phyloP scores from a whole-genome alignment of 1,139 yeast species.

The Geotrichum reessii region DNA sequence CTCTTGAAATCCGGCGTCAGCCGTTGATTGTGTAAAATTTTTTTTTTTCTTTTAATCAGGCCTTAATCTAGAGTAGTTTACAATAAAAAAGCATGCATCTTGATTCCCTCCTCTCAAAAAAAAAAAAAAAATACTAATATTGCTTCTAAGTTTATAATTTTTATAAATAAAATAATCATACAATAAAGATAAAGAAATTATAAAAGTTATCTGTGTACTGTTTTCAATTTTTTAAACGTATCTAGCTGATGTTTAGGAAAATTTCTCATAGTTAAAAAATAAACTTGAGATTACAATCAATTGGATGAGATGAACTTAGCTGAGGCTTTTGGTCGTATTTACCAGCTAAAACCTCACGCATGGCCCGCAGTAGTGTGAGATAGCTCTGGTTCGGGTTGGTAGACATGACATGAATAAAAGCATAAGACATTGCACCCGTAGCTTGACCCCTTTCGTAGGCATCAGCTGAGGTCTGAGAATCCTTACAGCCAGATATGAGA shows the following conservation, averaged over 20 bases:
- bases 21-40: too few species aligned
- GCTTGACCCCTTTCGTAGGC: slow-evolving; percentile 69
- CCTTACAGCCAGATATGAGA: slow-evolving; percentile 85
- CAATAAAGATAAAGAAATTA: too few species aligned
- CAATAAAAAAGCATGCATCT: too few species aligned
- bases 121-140: too few species aligned
- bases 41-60: too few species aligned
- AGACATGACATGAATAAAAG: slow-evolving; percentile 67
- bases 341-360: slow-evolving; percentile 61
- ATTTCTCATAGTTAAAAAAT: slow-evolving; percentile 39
- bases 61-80: too few species aligned
- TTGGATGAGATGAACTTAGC: slow-evolving; percentile 76
- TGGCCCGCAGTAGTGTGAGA: slow-evolving; percentile 68
- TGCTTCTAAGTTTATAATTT: too few species aligned
- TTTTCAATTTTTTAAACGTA: not conserved
- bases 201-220: not conserved
- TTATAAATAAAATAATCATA: too few species aligned
- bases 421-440: slow-evolving; percentile 94
- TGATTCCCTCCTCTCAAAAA: too few species aligned
- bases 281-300: slow-evolving; percentile 68
- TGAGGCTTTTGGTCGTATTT: slow-evolving; percentile 89
- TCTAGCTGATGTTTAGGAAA: too few species aligned
- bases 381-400: slow-evolving; percentile 70
- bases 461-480: slow-evolving; percentile 74
- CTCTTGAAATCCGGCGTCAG: too few species aligned